Evolutionary conservation across 2,329 filamentous ascomycete species (phyloP).

Genomic region (Penicillium paneum): DNA sequence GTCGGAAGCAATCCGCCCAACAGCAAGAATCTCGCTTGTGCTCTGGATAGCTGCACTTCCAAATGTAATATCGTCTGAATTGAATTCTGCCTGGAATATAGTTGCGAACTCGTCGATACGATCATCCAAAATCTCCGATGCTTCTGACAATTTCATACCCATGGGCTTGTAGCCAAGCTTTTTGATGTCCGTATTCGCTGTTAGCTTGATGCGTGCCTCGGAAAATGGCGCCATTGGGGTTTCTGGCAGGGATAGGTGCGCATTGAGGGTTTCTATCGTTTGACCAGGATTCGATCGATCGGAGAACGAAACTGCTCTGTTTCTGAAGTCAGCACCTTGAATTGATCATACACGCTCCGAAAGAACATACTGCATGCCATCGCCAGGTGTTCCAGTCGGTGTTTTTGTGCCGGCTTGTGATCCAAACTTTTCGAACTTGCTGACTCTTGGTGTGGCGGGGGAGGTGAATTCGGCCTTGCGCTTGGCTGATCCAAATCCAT

Average conservation of each 20-base stretch:
- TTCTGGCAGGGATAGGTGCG: slow-evolving; percentile 64
- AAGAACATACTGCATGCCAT: slow-evolving; percentile 39
- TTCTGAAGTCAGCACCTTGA: slow-evolving; percentile 13
- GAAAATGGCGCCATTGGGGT: slow-evolving; percentile 68
- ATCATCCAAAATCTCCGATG: slow-evolving; percentile 90
- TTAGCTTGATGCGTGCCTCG: slow-evolving; percentile 78
- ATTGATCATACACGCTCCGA: neutral
- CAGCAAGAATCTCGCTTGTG: slow-evolving; percentile 80
- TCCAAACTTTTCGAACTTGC: slow-evolving; percentile 46
- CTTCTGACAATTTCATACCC: slow-evolving; percentile 90
- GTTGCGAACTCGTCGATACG: slow-evolving; percentile 83
- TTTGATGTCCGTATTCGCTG: slow-evolving; percentile 80
- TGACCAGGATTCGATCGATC: slow-evolving; percentile 77
- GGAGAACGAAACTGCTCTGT: slow-evolving; percentile 64
- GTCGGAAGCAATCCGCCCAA: slow-evolving; percentile 89
- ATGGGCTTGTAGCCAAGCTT: slow-evolving; percentile 90
- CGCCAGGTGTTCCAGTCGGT: slow-evolving; percentile 27
- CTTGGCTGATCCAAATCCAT: slow-evolving; percentile 47
- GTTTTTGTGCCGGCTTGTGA: slow-evolving; percentile 50
- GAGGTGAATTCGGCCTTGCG: slow-evolving; percentile 52
- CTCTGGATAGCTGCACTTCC: slow-evolving; percentile 83
- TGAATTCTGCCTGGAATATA: slow-evolving; percentile 70
- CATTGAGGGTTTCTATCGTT: slow-evolving; percentile 77
- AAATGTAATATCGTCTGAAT: slow-evolving; percentile 74
- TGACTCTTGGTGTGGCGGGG: slow-evolving; percentile 43